phyloP scores from a whole-genome alignment of 768 basidiomycete species.

The Clitopilus passeckerianus region DNA sequence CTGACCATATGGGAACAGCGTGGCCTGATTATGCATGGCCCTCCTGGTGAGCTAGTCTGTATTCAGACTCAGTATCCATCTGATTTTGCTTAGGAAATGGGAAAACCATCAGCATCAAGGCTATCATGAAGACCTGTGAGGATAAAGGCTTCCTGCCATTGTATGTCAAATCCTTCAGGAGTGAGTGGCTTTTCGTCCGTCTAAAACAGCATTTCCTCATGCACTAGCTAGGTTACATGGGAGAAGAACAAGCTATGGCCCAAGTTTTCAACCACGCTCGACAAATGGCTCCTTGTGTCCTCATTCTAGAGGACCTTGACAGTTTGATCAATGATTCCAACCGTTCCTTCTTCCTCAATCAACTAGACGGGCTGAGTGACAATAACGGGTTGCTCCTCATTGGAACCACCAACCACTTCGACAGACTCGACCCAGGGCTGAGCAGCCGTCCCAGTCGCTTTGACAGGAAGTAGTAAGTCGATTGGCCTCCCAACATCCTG shows the following conservation, averaged over 20 bases:
- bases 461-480: conserved; percentile 77
- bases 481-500: not conserved
- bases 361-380: conserved; percentile 73
- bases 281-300: conserved; percentile 58
- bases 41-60: conserved; percentile 46
- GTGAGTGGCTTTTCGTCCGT: conserved; percentile 24
- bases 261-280: conserved; percentile 72
- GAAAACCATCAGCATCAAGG: conserved; percentile 79
- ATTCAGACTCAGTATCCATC: not conserved
- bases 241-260: conserved; percentile 66
- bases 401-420: conserved; percentile 81
- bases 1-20: conserved; percentile 35
- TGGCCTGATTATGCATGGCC: conserved; percentile 78
- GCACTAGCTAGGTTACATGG: conserved; percentile 41
- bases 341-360: conserved; percentile 86
- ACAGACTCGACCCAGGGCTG: conserved; percentile 71
- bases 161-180: conserved; percentile 78
- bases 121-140: conserved; percentile 71
- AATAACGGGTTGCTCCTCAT: conserved; percentile 80
- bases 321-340: conserved; percentile 75
- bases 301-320: conserved; percentile 60
- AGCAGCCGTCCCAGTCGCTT: conserved; percentile 79
- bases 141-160: conserved; percentile 62
- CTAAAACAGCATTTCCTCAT: not conserved
- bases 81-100: conserved; percentile 56